phyloP scores from a whole-genome alignment of 129 eudicot genomes.

The Pseudognaphalium luteoalbum region DNA sequence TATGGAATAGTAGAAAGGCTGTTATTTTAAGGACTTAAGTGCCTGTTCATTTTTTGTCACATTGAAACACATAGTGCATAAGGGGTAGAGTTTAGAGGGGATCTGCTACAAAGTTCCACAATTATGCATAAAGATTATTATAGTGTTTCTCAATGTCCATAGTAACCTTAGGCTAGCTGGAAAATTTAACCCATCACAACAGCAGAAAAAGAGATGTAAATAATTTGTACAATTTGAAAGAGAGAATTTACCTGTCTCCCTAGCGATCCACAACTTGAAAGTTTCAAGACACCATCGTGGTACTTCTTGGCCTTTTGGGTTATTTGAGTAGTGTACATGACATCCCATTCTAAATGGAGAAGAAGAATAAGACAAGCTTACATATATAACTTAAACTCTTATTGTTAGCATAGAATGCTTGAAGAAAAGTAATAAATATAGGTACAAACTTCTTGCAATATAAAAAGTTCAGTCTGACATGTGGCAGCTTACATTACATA shows the following conservation, averaged over 20 bases:
- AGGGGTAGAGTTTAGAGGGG: not conserved
- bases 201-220: constrained; percentile 10
- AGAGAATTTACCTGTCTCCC: constrained; percentile 46
- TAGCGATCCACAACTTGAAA: constrained; percentile 45
- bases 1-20: not conserved
- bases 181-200: not conserved
- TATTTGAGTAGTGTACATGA: constrained; percentile 58
- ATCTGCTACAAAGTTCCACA: not conserved
- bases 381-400: not conserved
- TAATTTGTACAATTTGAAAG: constrained; percentile 10
- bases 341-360: constrained; percentile 50
- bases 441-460: not conserved
- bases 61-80: too few relatives aligned
- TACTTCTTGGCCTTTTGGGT: constrained; percentile 53
- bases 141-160: not conserved
- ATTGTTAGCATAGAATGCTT: not conserved
- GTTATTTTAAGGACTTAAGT: too few relatives aligned
- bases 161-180: not conserved
- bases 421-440: not conserved
- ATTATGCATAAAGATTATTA: not conserved
- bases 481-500: not conserved
- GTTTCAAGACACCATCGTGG: constrained; percentile 48
- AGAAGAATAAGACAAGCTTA: not conserved
- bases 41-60: too few relatives aligned
- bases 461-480: not conserved